phyloP scores from a whole-genome alignment of 2,329 filamentous ascomycete species.

The Penicillium sp. region DNA sequence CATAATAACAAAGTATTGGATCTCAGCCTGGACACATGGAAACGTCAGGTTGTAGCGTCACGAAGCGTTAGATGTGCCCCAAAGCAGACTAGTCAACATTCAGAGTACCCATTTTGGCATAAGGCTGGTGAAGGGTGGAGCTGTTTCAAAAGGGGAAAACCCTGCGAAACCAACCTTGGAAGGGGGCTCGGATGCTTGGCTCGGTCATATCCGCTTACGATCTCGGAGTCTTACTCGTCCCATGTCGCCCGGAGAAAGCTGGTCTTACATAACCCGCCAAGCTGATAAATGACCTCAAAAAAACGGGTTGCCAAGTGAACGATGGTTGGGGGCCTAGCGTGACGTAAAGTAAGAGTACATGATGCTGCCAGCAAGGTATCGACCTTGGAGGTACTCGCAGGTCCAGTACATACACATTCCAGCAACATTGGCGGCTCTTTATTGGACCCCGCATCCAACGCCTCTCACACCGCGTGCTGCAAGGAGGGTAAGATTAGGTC shows the following conservation, averaged over 20 bases:
- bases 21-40: no score
- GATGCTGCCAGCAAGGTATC: slow-evolving; percentile 7
- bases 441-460: not conserved
- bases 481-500: not conserved
- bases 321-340: not conserved
- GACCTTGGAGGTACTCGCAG: not conserved
- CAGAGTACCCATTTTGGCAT: not conserved
- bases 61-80: not conserved
- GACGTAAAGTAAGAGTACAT: not conserved
- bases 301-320: not conserved
- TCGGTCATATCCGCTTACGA: slow-evolving; percentile 3
- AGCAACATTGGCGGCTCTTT: not conserved
- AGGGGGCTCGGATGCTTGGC: not conserved
- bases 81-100: not conserved
- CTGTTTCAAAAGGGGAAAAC: slow-evolving; percentile 1
- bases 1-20: no score
- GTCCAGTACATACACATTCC: not conserved
- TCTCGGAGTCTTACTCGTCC: not conserved
- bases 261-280: not conserved
- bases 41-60: no score
- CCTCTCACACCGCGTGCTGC: not conserved
- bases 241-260: no score
- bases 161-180: not conserved
- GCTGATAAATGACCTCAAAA: not conserved
- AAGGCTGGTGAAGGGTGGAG: slow-evolving; percentile 5